Base-by-base conservation (phyloP, 257 asterid genomes). In the Hygrophila difformis region DNA sequence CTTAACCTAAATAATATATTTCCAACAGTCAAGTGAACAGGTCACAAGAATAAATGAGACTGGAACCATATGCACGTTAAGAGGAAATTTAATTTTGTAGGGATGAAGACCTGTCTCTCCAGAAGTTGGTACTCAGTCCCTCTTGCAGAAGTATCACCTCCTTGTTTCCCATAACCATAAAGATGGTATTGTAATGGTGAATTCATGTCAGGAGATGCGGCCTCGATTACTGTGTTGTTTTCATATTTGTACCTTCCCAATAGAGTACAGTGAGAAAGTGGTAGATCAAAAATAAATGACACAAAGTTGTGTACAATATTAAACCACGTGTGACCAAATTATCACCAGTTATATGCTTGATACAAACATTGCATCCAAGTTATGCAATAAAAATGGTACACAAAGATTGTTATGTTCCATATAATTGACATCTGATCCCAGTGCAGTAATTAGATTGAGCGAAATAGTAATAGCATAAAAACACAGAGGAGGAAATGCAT, bases 91-190 rank as follows among this genome's bases (percentile, higher is more conserved):
- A 8, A 3, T 3, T 26, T 3, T 11, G 26, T 1, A 62, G 8
- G 48, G 57, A 57, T 41, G 51, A 39, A 22, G 57, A 86, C 96
- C 94, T 91, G 99, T 82, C 99, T 86, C 74, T 91, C 99, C 72
- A 82, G 82, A 69, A 91, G 99, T 76, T 86, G 99, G 71, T 91
- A 77, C 61, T 81, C 84, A 8, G 86, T 72, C 56, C 97, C 97
- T 73, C 69, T 78, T 57, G 95, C 71, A 63, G 83, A 72, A 11
- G 76, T 66, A 81, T 86, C 95, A 54, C 73, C 79, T 52, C 87
- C 87, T 16, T 67, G 75, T 67, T 78, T 86, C 61, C 94, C 97
- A 53, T 79, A 76, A 45, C 99, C 94, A 67, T 82, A 91, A 53
- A 91, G 84, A 70, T 78, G 96, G 79, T 74, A 76, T 46, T 81